Percentiles rank a stretch among this genome's conserved stretches.
Evolutionary conservation across 2,329 filamentous ascomycete genomes (phyloP).

Genomic region (Lecanicillium sp.): DNA sequence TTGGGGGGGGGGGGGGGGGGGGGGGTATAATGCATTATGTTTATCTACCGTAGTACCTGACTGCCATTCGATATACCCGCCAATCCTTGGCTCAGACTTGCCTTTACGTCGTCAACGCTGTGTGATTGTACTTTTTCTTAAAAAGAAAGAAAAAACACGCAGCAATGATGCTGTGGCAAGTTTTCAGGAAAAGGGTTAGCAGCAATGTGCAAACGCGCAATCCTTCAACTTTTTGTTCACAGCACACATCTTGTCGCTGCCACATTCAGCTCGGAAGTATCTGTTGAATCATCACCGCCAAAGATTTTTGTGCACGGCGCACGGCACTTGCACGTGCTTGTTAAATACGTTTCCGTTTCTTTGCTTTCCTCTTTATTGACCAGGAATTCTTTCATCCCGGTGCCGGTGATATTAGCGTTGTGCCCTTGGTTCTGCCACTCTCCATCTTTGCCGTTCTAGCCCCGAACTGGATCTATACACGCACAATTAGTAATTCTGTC

Average conservation of each 20-base stretch:
- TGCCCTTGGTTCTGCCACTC: conserved; percentile 59
- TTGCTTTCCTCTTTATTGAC: not conserved
- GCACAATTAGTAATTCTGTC: conserved; percentile 5
- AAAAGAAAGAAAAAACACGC: not conserved
- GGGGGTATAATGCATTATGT: not conserved
- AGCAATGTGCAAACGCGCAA: conserved; percentile 39
- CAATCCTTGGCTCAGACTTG: conserved; percentile 50
- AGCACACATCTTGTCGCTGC: conserved; percentile 4
- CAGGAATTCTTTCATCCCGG: conserved; percentile 15
- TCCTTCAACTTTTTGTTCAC: conserved; percentile 10
- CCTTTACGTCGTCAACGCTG: conserved; percentile 49
- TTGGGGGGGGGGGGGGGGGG: no score
- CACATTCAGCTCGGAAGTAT: conserved; percentile 61
- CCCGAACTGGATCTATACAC: conserved; percentile 66
- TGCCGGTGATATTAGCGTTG: conserved; percentile 38
- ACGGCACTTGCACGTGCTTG: conserved; percentile 12
- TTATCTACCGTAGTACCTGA: not conserved
- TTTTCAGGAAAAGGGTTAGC: conserved; percentile 35
- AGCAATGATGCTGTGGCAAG: conserved; percentile 14
- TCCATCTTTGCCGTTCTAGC: conserved; percentile 80
- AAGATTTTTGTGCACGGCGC: conserved; percentile 5
- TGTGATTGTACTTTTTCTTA: conserved; percentile 15
- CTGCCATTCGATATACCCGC: not conserved
- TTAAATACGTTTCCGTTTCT: not conserved
- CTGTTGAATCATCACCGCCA: conserved; percentile 62